Conservation (phyloP, 1,284 basidiomycete species). For the Caloboletus firmus region DNA sequence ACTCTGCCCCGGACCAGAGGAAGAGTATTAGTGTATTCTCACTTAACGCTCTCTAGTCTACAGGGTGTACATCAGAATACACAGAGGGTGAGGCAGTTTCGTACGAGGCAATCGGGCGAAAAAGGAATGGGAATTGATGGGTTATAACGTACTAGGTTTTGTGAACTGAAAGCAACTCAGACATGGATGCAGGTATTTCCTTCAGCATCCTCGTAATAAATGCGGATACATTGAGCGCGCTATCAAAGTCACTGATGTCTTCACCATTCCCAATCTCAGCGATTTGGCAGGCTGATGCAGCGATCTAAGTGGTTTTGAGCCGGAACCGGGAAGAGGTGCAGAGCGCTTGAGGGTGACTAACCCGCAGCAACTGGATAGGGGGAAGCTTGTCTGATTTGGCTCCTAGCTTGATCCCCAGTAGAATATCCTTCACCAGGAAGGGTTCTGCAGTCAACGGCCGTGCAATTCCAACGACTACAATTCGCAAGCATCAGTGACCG, state of each 20-base stretch:
- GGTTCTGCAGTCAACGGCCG: conserved; percentile 48
- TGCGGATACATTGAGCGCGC: conserved; percentile 32
- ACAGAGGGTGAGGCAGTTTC: neutral
- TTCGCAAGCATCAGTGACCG: neutral
- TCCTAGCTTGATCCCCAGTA: conserved; percentile 35
- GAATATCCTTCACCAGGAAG: conserved; percentile 40
- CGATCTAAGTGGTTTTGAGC: conserved; percentile 24
- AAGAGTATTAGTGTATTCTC: conserved; percentile 8
- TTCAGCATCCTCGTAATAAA: conserved; percentile 34
- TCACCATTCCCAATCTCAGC: conserved; percentile 36
- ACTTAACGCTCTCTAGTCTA: conserved; percentile 8
- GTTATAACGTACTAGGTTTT: neutral
- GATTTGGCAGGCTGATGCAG: conserved; percentile 32
- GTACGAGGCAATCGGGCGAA: neutral
- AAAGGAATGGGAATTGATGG: neutral
- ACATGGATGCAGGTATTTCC: conserved; percentile 34
- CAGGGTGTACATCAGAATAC: conserved; percentile 6
- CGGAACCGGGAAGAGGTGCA: neutral
- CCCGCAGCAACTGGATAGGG: conserved; percentile 28
- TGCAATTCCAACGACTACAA: conserved; percentile 44
- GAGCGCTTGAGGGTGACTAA: conserved; percentile 20
- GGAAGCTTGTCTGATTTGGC: conserved; percentile 35
- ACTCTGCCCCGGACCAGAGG: conserved; percentile 35
- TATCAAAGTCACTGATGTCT: conserved; percentile 36
- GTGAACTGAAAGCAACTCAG: conserved; percentile 28